Conservation (phyloP, 371 early-diverging fungal species). For the Mycotypha africana region DNA sequence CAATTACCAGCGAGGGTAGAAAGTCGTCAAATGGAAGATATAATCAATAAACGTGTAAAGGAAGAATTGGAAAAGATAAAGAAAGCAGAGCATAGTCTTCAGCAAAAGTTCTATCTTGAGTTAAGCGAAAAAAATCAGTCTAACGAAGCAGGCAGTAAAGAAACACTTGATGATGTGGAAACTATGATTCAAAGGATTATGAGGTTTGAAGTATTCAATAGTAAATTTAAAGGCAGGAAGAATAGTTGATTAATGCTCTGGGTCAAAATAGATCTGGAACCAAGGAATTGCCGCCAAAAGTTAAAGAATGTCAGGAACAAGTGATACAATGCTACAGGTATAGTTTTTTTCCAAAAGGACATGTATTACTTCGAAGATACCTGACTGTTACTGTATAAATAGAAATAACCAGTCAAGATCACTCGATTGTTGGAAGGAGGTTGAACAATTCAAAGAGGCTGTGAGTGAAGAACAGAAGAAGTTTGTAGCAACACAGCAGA, state of each 20-base stretch:
- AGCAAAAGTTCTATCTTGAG: slow-evolving; percentile 8
- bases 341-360: too few relatives aligned
- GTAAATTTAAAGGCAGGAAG: neutral
- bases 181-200: slow-evolving; percentile 11
- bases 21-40: slow-evolving; percentile 15
- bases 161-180: slow-evolving; percentile 8
- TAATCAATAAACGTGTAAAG: slow-evolving; percentile 17
- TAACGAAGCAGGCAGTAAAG: slow-evolving; percentile 1
- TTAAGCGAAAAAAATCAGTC: slow-evolving; percentile 5
- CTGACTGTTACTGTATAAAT: neutral
- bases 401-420: slow-evolving; percentile 15
- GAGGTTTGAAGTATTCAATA: slow-evolving; percentile 3
- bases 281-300: slow-evolving; percentile 13
- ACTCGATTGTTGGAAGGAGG: slow-evolving; percentile 13
- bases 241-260: too few relatives aligned
- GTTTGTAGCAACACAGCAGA: slow-evolving; percentile 38
- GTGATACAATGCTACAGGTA: slow-evolving; percentile 22
- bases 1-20: slow-evolving; percentile 10
- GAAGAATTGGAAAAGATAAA: slow-evolving; percentile 21
- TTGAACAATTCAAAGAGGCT: slow-evolving; percentile 39
- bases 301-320: slow-evolving; percentile 14
- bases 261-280: slow-evolving; percentile 10
- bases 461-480: slow-evolving; percentile 49
- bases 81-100: slow-evolving; percentile 6
- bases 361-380: too few relatives aligned